Evolutionary conservation across 805 yeast species (phyloP), one percentile per base, ranked within the genome.

Genomic region (Zygosaccharomyces rouxii): DNA sequence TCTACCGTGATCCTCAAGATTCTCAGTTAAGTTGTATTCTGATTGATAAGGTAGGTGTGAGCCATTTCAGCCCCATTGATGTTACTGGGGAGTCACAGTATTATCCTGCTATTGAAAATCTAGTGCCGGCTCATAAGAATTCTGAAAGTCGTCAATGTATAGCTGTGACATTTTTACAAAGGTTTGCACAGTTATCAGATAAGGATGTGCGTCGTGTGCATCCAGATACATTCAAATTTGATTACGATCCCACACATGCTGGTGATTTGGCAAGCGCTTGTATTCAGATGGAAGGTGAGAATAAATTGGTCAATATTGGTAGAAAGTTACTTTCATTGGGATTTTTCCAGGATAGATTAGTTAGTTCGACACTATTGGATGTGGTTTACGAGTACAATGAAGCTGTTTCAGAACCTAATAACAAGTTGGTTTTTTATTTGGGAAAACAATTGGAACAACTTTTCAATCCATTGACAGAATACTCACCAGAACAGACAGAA

Each of bases 401-500:
- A 44, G 61, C 57, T 2, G 72, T 76, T 2, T 74, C 80, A 21
- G 87, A 85, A 40, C 71, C 76, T 13, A 92, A 90, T 65, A 89
- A 90, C 60, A 79, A 75, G 49, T 64, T 92, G 18, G 97, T 89
- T 0, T 84, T 76, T 51, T 64, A 84, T 30, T 68, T 92, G 5
- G 98, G 98, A 0, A 83, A 83, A 37, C 97, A 90, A 64, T 69
- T 88, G 37, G 97, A 90, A 54, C 92, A 85, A 56, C 68, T 92
- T 33, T 92, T 92, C 66, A 95, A 92, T 59, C 96, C 97, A 0
- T 68, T 89, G 47, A 76, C 87, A 4, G 97, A 90, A 66, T 92
- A 92, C 63, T 86, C 95, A 0, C 98, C 97, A 0, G 97, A 92
- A 65, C 80, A 83, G 26, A 80, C 95, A 33, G 92, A 85, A 52